phyloP scores from a whole-genome alignment of 768 basidiomycete genomes.

The Boletus patriciae region DNA sequence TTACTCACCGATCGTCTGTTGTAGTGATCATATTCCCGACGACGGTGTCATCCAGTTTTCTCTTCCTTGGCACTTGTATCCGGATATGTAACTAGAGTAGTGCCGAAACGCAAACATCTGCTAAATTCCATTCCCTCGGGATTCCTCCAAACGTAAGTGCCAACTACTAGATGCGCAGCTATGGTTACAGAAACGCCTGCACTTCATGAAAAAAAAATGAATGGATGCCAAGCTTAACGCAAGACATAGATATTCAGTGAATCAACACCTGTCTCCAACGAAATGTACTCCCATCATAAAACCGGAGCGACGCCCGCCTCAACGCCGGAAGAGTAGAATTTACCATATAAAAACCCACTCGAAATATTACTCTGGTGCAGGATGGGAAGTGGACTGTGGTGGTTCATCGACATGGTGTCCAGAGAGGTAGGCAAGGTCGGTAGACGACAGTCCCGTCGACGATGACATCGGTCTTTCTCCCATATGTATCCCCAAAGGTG shows the following conservation, averaged over 20 bases:
- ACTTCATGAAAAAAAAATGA: slow-evolving; percentile 11
- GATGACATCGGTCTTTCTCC: slow-evolving; percentile 18
- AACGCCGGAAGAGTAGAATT: neutral
- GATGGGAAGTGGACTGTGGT: slow-evolving; percentile 2
- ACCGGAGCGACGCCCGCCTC: neutral
- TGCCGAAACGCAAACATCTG: slow-evolving; percentile 8
- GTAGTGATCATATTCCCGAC: slow-evolving; percentile 18
- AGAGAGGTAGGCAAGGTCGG: slow-evolving; percentile 13
- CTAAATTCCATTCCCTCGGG: neutral
- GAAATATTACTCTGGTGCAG: slow-evolving; percentile 12
- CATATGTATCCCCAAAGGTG: slow-evolving; percentile 6
- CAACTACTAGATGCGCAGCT: neutral
- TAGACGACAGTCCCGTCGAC: slow-evolving; percentile 2
- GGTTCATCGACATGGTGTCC: slow-evolving; percentile 7
- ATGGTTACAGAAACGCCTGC: neutral
- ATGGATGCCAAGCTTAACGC: neutral
- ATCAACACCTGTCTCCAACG: neutral
- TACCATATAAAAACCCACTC: neutral
- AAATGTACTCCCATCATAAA: neutral
- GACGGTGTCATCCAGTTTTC: slow-evolving; percentile 4
- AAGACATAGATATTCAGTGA: slow-evolving; percentile 1
- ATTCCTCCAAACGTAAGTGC: neutral
- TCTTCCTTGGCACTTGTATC: slow-evolving; percentile 2
- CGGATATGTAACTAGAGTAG: slow-evolving; percentile 8
- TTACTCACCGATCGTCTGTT: slow-evolving; percentile 22